A percentile compares a stretch with the other conserved stretches of the same genome.
phyloP scores from a whole-genome alignment of 169 alveolate species.

The Plasmodium chabaudi region DNA sequence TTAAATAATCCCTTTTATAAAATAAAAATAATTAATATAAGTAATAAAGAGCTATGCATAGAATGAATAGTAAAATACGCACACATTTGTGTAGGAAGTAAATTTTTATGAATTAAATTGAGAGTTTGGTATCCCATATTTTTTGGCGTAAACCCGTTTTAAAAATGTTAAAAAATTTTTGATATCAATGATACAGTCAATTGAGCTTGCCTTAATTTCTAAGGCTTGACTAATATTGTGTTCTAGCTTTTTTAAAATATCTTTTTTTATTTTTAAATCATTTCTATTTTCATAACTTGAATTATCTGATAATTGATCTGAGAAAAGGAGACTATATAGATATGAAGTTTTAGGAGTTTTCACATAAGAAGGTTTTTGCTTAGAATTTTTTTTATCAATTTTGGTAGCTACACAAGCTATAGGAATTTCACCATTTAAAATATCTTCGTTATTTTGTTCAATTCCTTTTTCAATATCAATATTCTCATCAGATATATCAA shows the following conservation, averaged over 20 bases:
- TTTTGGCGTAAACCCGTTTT: slow-evolving; percentile 40
- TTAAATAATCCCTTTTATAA: no score
- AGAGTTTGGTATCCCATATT: slow-evolving; percentile 1
- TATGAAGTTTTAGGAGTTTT: slow-evolving; percentile 54
- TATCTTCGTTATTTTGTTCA: slow-evolving; percentile 11
- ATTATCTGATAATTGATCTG: slow-evolving; percentile 33
- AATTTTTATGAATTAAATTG: background rate
- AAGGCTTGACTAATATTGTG: slow-evolving; percentile 55
- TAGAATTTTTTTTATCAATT: slow-evolving; percentile 62
- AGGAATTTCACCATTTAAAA: slow-evolving; percentile 63
- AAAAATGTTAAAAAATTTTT: slow-evolving; percentile 52
- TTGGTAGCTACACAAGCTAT: slow-evolving; percentile 71
- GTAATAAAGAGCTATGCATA: no score
- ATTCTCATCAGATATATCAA: background rate
- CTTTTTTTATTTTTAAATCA: slow-evolving; percentile 54
- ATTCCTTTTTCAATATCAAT: background rate
- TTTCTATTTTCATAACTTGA: slow-evolving; percentile 13
- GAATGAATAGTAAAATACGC: no score
- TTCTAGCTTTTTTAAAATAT: slow-evolving; percentile 59
- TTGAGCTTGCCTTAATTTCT: slow-evolving; percentile 73
- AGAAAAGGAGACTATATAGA: slow-evolving; percentile 32
- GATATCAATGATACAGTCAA: slow-evolving; percentile 64
- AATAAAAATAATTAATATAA: no score
- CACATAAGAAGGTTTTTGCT: slow-evolving; percentile 66
- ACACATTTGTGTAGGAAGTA: no score